Base-by-base conservation (phyloP, 2,329 filamentous ascomycete species). In the Fusarium cyanostomum region DNA sequence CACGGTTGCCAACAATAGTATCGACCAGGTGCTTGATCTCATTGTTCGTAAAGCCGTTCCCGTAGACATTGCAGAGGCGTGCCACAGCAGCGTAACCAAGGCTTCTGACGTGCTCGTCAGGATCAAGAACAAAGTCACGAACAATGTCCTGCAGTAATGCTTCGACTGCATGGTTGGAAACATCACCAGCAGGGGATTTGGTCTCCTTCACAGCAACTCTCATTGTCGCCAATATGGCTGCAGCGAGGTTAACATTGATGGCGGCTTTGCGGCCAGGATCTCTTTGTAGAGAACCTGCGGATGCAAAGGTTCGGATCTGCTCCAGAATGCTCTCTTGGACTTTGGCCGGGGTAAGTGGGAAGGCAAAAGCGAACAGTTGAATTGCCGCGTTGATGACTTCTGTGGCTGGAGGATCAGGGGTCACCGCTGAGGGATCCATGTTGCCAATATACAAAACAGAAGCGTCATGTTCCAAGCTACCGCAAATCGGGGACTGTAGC, bases 271-370 rank as follows among this genome's bases (percentile, higher is more conserved):
- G 86, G 7, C 94, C 94, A 2, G 90, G 90, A 69, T 98, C 95
- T 63, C 95, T 86, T 67, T 94, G 91, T 18, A 97, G 80, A 45
- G 86, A 87, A 1, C 88, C 87, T 2, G 93, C 91, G 1, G 92
- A 90, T n/a, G 95, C 82, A 71, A 96, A 96, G 0, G 92, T 95
- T 13, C 92, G 90, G 43, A 98, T 89, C 73, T 99, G 95, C 75
- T 99, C 95, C 9, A 99, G 80, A 43, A 96, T 92, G 72, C 94
- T 97, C 75, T 99, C 95, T 72, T 99, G 95, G 3, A 99, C 92
- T 72, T 94, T 97, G 5, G 92, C 84, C 0, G 92, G 90, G 41
- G 96, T 96, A 9, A 97, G 81, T 3, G 95, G 94, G 55, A 99
- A 89, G 34, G 92, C 91, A 50, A 96, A 92, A 2, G 94, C 92